A percentile compares a stretch with the other conserved stretches of the same genome.
Conservation (phyloP, 2,329 filamentous ascomycete genomes). For the Corniculantispora saksenae region DNA sequence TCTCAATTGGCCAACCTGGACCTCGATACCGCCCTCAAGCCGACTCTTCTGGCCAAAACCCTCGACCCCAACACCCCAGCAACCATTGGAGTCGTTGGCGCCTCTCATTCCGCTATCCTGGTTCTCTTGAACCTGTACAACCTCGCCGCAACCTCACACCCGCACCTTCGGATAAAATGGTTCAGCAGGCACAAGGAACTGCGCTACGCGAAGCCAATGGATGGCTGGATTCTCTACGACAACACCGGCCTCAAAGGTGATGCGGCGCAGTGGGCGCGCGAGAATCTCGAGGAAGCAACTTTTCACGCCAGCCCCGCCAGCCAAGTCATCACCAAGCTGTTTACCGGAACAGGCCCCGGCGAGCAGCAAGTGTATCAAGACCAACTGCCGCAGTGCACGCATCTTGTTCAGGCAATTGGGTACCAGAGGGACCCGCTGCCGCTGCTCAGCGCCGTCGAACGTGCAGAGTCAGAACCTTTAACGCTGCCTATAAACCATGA, state of each 20-base stretch:
- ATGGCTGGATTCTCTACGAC: slow-evolving; percentile 64
- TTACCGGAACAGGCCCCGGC: slow-evolving; percentile 38
- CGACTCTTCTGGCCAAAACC: slow-evolving; percentile 44
- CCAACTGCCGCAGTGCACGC: slow-evolving; percentile 51
- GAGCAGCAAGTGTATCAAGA: slow-evolving; percentile 47
- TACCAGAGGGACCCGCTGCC: slow-evolving; percentile 55
- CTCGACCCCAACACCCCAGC: slow-evolving; percentile 29
- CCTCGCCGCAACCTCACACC: slow-evolving; percentile 52
- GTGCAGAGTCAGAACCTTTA: slow-evolving; percentile 34
- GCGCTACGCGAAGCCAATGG: slow-evolving; percentile 61
- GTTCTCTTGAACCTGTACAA: slow-evolving; percentile 62
- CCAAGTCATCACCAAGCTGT: slow-evolving; percentile 47
- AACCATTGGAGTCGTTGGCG: slow-evolving; percentile 60
- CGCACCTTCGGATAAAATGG: slow-evolving; percentile 59
- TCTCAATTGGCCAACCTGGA: slow-evolving; percentile 35
- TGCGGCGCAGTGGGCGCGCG: slow-evolving; percentile 59
- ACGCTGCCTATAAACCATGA: slow-evolving; percentile 50
- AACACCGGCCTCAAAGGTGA: slow-evolving; percentile 66
- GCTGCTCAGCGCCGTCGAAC: slow-evolving; percentile 37
- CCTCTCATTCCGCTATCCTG: slow-evolving; percentile 64
- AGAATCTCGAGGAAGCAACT: slow-evolving; percentile 56
- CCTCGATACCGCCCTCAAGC: slow-evolving; percentile 58
- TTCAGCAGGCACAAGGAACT: slow-evolving; percentile 58
- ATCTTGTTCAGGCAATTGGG: slow-evolving; percentile 61
- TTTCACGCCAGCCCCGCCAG: slow-evolving; percentile 48